Evolutionary conservation across 2,329 filamentous ascomycete genomes (phyloP).

Genomic region (Diaporthe sp.): DNA sequence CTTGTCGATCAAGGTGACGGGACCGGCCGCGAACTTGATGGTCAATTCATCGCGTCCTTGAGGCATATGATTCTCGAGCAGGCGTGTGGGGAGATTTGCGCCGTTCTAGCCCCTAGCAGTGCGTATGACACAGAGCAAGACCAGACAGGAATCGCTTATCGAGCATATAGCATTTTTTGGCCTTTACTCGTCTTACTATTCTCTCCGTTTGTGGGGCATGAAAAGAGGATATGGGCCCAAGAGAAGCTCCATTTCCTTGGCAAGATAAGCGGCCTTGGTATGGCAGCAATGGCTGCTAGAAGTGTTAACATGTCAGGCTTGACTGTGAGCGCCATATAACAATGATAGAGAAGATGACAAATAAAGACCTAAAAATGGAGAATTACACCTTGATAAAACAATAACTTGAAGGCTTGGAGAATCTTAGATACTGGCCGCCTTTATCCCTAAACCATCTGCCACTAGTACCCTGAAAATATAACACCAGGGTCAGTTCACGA

Average conservation of each 20-base stretch:
- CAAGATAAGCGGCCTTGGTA: not conserved
- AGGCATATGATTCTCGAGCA: not conserved
- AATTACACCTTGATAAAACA: too few relatives aligned
- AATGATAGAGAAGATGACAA: too few relatives aligned
- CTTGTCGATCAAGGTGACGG: not conserved
- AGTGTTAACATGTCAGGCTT: not conserved
- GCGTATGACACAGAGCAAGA: not conserved
- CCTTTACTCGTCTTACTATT: not conserved
- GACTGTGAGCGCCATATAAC: not conserved
- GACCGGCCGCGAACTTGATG: not conserved
- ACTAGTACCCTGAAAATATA: too few relatives aligned
- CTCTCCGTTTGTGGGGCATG: not conserved
- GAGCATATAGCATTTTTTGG: not conserved
- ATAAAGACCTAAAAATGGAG: too few relatives aligned
- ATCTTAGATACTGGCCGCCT: too few relatives aligned
- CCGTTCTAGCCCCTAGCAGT: not conserved
- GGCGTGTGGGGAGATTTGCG: not conserved
- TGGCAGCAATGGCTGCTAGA: not conserved
- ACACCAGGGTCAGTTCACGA: too few relatives aligned
- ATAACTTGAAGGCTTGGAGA: too few relatives aligned
- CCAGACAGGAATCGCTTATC: not conserved
- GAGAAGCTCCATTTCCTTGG: not conserved
- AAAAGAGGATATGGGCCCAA: not conserved
- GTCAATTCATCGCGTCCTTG: not conserved
- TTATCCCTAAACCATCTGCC: too few relatives aligned